Base-by-base conservation (phyloP, 2,329 filamentous ascomycete species). In the Penicillium corylophilum region DNA sequence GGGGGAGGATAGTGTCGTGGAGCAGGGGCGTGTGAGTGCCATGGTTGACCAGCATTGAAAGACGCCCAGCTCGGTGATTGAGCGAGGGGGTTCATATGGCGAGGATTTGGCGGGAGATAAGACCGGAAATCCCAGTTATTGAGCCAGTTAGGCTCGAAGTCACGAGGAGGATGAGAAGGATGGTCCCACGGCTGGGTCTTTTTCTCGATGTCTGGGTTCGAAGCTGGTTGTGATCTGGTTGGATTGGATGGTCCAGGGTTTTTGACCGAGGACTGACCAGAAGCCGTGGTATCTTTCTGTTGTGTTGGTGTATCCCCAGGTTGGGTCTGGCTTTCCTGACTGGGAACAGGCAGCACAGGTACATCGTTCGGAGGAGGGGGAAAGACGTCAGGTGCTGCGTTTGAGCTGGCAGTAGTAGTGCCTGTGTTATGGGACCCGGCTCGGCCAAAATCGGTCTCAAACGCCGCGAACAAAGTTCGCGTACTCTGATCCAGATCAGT, bases 401-500 rank as follows among this genome's bases (percentile, higher is more conserved):
- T 50, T 13, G 46, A 38, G 26, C 35, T 43, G 15, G 50, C 41
- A 13, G 54, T 38, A 24, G 44, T 28, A n/a, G 55, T 51, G 42
- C 47, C 43, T 20, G 51, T 28, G n/a, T 39, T 49, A 1, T 38
- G 16, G 35, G 57, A 51, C 4, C 26, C 47, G 51, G 47, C 48
- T 44, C 61, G 62, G 20, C 64, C 61, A 45, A 72, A 64, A 42
- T 72, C 70, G 13, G 60, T 53, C 49, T 73, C 69, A 42, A 75
- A 72, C 1, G 69, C 63, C 6, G 69, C 55, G 47, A 72, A 71
- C 16, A 76, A 54, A 8, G 70, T 70, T 43, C 66, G 64, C 4
- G 71, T 67, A 44, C 73, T 66, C 40, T 74, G 62, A 41, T 72
- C 71, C 40, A 77, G 57, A 42, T 75, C 73, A n/a, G 63, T 60